Evolutionary conservation across 2,329 filamentous ascomycete species (phyloP).

Genomic region (Penicillium hordei): DNA sequence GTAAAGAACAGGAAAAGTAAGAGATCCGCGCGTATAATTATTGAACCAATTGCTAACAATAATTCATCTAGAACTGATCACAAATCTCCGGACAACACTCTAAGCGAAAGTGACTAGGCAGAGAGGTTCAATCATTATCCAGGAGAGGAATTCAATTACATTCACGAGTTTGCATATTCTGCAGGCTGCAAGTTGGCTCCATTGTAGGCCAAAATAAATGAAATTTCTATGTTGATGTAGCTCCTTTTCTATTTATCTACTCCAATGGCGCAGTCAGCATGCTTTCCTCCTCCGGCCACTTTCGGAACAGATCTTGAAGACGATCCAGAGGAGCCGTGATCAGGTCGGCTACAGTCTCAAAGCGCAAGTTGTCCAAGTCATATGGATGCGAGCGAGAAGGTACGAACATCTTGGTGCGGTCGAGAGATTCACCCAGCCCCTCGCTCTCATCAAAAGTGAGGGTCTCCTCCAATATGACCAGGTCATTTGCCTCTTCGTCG

Average conservation of each 20-base stretch:
- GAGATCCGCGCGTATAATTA: background rate
- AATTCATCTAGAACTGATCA: slow-evolving; percentile 14
- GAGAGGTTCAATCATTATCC: background rate
- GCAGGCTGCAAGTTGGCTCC: background rate
- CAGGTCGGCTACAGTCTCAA: slow-evolving; percentile 56
- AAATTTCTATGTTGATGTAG: background rate
- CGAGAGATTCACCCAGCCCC: slow-evolving; percentile 47
- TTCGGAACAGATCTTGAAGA: slow-evolving; percentile 55
- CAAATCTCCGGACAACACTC: slow-evolving; percentile 13
- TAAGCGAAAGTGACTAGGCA: background rate
- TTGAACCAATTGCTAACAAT: background rate
- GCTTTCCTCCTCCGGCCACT: slow-evolving; percentile 47
- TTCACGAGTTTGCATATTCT: background rate
- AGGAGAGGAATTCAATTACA: background rate
- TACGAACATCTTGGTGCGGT: slow-evolving; percentile 55
- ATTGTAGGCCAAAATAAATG: background rate
- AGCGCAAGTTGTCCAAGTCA: slow-evolving; percentile 55
- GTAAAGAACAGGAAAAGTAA: slow-evolving; percentile 24
- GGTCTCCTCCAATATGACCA: slow-evolving; percentile 50
- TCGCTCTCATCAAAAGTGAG: slow-evolving; percentile 40
- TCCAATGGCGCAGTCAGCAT: slow-evolving; percentile 2
- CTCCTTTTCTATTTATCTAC: background rate
- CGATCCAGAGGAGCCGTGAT: slow-evolving; percentile 59
- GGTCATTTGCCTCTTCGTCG: slow-evolving; percentile 52
- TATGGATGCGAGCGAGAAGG: slow-evolving; percentile 54